phyloP scores from a whole-genome alignment of 192 early-diverging fungal genomes.

The Podochytrium sp. region DNA sequence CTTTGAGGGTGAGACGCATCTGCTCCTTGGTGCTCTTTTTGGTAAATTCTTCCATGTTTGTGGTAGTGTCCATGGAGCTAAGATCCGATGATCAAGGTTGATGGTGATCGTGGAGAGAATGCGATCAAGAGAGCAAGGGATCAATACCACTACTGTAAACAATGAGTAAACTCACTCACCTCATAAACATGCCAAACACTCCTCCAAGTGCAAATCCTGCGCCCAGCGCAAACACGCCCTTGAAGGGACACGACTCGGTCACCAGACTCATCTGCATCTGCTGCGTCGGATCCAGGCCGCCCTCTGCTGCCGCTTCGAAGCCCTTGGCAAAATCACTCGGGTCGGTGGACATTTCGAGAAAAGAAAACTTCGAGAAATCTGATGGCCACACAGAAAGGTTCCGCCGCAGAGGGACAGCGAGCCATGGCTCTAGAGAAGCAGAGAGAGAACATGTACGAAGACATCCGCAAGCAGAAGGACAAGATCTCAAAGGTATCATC shows the following conservation, averaged over 20 bases:
- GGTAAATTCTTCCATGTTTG: conserved; percentile 51
- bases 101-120: too few relatives aligned
- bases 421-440: conserved; percentile 71
- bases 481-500: conserved; percentile 65
- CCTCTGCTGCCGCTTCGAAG: conserved; percentile 23
- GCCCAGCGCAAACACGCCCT: conserved; percentile 34
- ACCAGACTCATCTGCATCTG: conserved; percentile 29
- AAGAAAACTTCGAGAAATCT: neutral
- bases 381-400: neutral
- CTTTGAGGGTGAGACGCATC: conserved; percentile 79
- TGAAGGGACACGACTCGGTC: conserved; percentile 51
- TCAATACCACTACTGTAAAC: conserved; percentile 79
- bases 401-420: conserved; percentile 39
- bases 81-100: conserved; percentile 32
- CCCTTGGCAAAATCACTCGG: conserved; percentile 8
- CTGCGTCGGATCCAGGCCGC: conserved; percentile 22
- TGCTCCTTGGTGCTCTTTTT: conserved; percentile 83
- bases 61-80: conserved; percentile 49
- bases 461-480: conserved; percentile 71
- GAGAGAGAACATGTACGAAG: conserved; percentile 68
- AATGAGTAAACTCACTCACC: neutral
- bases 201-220: conserved; percentile 85
- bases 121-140: conserved; percentile 66
- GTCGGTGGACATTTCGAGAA: neutral
- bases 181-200: conserved; percentile 90